These are phyloP conservation scores for Cryptosporidium xiaoi DNA, from an alignment of 169 alveolate species.

Conservation along the genomic window DNA sequence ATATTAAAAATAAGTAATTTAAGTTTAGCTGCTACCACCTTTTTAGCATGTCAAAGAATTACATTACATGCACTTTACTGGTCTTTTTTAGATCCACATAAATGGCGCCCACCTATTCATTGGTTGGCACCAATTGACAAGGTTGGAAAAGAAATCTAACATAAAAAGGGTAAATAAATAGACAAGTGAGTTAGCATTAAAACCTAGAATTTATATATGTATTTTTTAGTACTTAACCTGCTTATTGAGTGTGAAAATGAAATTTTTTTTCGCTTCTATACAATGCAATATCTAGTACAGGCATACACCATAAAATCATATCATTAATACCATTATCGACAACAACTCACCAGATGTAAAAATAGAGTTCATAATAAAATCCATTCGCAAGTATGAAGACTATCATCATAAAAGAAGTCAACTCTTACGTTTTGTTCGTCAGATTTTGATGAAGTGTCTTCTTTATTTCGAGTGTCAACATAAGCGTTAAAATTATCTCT, in stretches of 20 bases:
- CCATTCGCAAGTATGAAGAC: constrained; percentile 42
- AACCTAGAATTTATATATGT: neutral
- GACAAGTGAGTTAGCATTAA: neutral
- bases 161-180: too few species aligned
- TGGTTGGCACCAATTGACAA: neutral
- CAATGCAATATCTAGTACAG: too few species aligned
- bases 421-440: neutral
- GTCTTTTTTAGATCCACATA: constrained; percentile 64
- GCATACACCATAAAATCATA: too few species aligned
- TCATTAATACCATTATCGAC: too few species aligned
- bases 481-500: too few species aligned
- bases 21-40: neutral
- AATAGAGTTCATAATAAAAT: neutral
- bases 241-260: too few species aligned
- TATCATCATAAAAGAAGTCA: constrained; percentile 47
- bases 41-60: neutral
- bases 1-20: neutral
- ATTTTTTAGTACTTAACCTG: too few species aligned
- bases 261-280: too few species aligned
- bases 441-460: neutral
- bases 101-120: constrained; percentile 17
- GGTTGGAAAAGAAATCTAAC: too few species aligned
- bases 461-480: neutral
- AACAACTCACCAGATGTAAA: too few species aligned
- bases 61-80: neutral